These are phyloP conservation scores for Aspergillus tamarii DNA, from an alignment of 2,329 filamentous ascomycete species.

Conservation along the genomic window DNA sequence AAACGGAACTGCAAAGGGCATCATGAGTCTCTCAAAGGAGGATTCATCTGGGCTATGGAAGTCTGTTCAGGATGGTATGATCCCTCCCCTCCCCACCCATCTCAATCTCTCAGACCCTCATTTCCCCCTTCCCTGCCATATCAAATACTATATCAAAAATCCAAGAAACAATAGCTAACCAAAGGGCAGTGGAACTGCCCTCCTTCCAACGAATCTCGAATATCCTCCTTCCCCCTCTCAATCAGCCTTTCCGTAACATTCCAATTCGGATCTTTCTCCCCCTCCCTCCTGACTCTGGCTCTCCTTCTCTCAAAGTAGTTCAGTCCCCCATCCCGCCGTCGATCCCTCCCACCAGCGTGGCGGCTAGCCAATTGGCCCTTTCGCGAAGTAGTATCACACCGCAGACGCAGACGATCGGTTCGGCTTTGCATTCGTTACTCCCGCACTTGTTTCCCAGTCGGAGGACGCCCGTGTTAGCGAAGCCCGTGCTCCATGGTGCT, in stretches of 20 bases:
- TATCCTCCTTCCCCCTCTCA: constrained; percentile 70
- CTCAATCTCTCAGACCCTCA: no score
- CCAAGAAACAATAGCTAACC: not conserved
- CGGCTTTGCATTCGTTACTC: constrained; percentile 73
- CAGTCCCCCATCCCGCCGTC: constrained; percentile 71
- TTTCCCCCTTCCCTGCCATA: not conserved
- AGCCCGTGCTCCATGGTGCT: constrained; percentile 83
- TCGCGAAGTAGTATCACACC: constrained; percentile 30
- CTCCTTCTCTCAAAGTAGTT: constrained; percentile 64
- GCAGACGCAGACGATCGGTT: constrained; percentile 72
- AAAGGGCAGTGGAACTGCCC: constrained; percentile 65
- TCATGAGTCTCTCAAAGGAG: constrained; percentile 85
- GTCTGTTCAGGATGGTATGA: constrained; percentile 71
- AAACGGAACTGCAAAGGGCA: constrained; percentile 84
- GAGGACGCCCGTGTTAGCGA: constrained; percentile 79
- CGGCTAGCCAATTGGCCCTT: constrained; percentile 27
- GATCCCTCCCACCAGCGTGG: constrained; percentile 34
- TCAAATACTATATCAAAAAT: no score
- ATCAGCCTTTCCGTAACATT: constrained; percentile 76
- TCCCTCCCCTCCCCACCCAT: not conserved
- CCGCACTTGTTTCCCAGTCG: constrained; percentile 86
- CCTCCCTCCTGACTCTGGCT: constrained; percentile 58
- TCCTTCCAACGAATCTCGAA: constrained; percentile 75
- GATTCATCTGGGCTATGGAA: constrained; percentile 84
- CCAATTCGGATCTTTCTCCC: constrained; percentile 87